Conservation (phyloP, 2,329 filamentous ascomycete species). For the Sporothrix globosa region DNA sequence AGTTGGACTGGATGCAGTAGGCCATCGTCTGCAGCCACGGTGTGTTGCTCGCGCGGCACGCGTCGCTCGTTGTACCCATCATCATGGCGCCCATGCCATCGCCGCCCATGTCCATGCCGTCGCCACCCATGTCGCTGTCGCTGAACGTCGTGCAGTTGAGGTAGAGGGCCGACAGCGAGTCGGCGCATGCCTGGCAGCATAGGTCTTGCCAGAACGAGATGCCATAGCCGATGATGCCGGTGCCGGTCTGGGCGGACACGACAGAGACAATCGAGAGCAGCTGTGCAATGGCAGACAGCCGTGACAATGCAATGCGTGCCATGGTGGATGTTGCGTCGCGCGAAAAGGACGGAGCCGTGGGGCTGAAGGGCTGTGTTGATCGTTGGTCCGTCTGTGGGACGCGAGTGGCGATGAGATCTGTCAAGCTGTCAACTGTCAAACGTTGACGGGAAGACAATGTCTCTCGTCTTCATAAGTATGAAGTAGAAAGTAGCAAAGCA, state of each 20-base stretch:
- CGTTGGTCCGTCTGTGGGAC: background rate
- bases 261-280: background rate
- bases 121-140: constrained; percentile 6
- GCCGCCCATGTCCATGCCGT: constrained; percentile 17
- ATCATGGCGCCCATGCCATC: background rate
- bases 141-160: constrained; percentile 23
- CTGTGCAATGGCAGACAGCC: background rate
- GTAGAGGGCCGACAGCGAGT: constrained; percentile 16
- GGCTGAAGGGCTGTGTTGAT: constrained; percentile 2
- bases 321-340: background rate
- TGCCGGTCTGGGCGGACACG: background rate
- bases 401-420: background rate
- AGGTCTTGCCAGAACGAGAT: constrained; percentile 8
- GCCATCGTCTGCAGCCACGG: constrained; percentile 21
- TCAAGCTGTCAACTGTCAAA: background rate
- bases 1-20: constrained; percentile 19
- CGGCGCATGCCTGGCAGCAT: constrained; percentile 24
- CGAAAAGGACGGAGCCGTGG: background rate
- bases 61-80: constrained; percentile 18
- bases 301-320: background rate
- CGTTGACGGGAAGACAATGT: background rate
- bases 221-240: constrained; percentile 16
- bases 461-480: background rate
- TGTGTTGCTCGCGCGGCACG: constrained; percentile 1
- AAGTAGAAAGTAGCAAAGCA: background rate